Base-by-base conservation (phyloP, 345 rosid species). In the Xanthoceras sorbifolium region DNA sequence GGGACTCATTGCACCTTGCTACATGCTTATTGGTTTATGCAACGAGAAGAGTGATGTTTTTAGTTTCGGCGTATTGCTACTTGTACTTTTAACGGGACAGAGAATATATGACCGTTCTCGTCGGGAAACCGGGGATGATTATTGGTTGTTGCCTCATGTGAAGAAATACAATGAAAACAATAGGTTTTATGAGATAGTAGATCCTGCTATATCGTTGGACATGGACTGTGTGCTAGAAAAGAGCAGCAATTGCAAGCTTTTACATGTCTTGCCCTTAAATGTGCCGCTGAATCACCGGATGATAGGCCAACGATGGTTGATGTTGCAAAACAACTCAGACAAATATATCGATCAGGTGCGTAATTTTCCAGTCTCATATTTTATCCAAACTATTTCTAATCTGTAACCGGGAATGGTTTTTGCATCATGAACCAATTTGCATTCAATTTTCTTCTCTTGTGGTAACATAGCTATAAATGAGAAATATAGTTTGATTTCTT, bases 1-100 rank as follows among this genome's bases (percentile, higher is more conserved):
- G 0, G 74, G 74, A 60, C 5, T 6, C 8, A 0, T 14, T 2
- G 81, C 78, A 18, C 82, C 82, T 3, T 80, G 77, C 31, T 77
- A 34, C 14, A 0, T 9, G 0, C 0, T 0, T 3, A 62, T 54
- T 0, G 76, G 80, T 55, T 3, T 10, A 22, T 26, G 68, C 57
- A 71, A 65, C 28, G 87, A 84, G 79, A 82, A 77, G 66, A 22
- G 3, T 12, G 81, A 84, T 74, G 87, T 67, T 55, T 84, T 9
- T 6, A n/a, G 34, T 38, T 72, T 59, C 3, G 75, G 75, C 38
- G 18, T 8, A 5, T 57, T 72, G 64, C 34, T 72, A 23, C 23
- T 36, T 57, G 48, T 31, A 28, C 50, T 72, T 23, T 57, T 57
- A 32, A 32, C 54, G 0, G 75, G 75, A 38, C 12, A 1, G 7